A percentile compares a stretch with the other conserved stretches of the same genome.
Conservation (phyloP, 129 eudicot species). For the Apium graveolens region DNA sequence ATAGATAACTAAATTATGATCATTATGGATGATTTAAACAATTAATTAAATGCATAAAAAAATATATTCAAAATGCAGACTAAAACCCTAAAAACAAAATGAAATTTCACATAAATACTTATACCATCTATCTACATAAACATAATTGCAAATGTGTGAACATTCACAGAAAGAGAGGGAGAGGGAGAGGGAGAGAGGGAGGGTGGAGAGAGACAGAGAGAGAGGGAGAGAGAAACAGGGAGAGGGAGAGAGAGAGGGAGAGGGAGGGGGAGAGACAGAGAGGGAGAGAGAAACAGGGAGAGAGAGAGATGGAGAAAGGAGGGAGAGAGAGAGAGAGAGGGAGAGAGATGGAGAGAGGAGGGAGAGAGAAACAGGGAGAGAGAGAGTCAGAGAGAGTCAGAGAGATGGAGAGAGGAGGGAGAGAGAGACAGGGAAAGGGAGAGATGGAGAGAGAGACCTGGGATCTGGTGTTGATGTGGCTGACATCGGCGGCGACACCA, state of each 20-base stretch:
- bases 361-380: background rate
- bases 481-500: slow-evolving; percentile 90
- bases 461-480: slow-evolving; percentile 99
- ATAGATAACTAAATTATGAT: background rate
- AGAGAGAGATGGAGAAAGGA: no score
- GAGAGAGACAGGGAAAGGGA: background rate
- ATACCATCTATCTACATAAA: no score
- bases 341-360: background rate
- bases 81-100: no score
- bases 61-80: no score
- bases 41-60: no score
- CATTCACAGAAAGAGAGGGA: background rate
- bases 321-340: background rate
- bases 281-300: no score
- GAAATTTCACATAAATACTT: no score
- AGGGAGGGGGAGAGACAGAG: no score
- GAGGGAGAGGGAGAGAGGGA: background rate
- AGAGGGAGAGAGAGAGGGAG: background rate
- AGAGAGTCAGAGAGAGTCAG: no score
- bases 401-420: background rate
- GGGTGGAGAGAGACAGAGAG: no score
- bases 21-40: background rate
- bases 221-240: no score
- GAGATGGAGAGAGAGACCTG: slow-evolving; percentile 33
- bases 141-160: no score